Evolutionary conservation across 495 filamentous ascomycete species (phyloP).

Genomic region (Bathelium albidoporum): DNA sequence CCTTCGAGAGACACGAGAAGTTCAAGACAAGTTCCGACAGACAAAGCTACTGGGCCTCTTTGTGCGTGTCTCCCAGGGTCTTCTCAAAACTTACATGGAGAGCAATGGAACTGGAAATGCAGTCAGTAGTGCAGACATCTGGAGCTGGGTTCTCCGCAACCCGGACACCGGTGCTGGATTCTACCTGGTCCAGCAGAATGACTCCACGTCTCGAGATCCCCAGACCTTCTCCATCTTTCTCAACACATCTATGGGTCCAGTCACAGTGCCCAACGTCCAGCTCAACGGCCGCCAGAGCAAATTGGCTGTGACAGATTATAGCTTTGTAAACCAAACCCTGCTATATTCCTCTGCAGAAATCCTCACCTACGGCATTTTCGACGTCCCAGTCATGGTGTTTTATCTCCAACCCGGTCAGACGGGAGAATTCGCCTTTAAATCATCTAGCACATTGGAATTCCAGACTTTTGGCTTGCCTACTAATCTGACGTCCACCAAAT

Average conservation of each 20-base stretch:
- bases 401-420: slow-evolving; percentile 46
- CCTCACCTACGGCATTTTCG: slow-evolving; percentile 41
- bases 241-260: slow-evolving; percentile 42
- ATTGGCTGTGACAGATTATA: slow-evolving; percentile 51
- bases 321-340: slow-evolving; percentile 39
- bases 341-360: slow-evolving; percentile 54
- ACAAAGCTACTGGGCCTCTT: slow-evolving; percentile 51
- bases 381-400: slow-evolving; percentile 41
- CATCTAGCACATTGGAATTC: slow-evolving; percentile 19
- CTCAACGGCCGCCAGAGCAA: slow-evolving; percentile 52
- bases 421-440: slow-evolving; percentile 44
- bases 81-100: slow-evolving; percentile 44
- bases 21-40: slow-evolving; percentile 49
- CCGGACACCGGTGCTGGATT: slow-evolving; percentile 45
- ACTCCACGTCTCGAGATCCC: slow-evolving; percentile 36
- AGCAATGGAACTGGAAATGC: slow-evolving; percentile 50
- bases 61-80: slow-evolving; percentile 41
- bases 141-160: slow-evolving; percentile 44
- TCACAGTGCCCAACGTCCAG: slow-evolving; percentile 39
- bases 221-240: slow-evolving; percentile 44
- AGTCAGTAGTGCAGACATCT: slow-evolving; percentile 35
- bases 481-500: slow-evolving; percentile 8
- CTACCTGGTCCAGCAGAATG: slow-evolving; percentile 45
- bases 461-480: slow-evolving; percentile 5
- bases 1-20: slow-evolving; percentile 47